These are phyloP conservation scores for Blastomyces percursus DNA, from an alignment of 2,329 filamentous ascomycete genomes.

Conservation along the genomic window DNA sequence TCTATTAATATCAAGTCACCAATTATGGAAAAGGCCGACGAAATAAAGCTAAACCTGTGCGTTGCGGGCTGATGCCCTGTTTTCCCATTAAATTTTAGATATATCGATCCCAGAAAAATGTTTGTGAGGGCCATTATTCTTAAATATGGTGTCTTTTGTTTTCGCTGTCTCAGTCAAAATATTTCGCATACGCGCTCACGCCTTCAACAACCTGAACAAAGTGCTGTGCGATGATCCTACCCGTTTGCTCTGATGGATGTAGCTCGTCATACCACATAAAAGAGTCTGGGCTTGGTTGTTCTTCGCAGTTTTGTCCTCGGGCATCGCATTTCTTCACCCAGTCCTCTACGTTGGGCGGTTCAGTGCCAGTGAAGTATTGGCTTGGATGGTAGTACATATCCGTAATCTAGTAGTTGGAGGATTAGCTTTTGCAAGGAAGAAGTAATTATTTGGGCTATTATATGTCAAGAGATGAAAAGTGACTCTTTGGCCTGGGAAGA, in stretches of 20 bases:
- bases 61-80: not conserved
- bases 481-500: not conserved
- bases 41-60: not conserved
- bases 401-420: constrained; percentile 37
- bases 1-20: not conserved
- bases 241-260: constrained; percentile 57
- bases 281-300: constrained; percentile 41
- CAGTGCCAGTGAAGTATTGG: constrained; percentile 50
- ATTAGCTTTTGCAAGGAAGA: not conserved
- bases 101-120: not conserved
- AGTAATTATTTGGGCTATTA: not conserved
- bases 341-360: constrained; percentile 52
- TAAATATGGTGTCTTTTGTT: not conserved
- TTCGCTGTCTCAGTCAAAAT: constrained; percentile 11
- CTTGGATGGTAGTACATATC: constrained; percentile 54
- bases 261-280: constrained; percentile 66
- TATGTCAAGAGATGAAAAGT: constrained; percentile 27
- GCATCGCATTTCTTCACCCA: constrained; percentile 46
- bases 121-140: not conserved
- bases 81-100: not conserved
- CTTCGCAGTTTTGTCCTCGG: constrained; percentile 32
- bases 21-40: too few relatives aligned
- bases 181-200: constrained; percentile 22
- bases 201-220: constrained; percentile 47
- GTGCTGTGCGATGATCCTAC: constrained; percentile 45